Conservation (phyloP, 73 alveolate genomes). For the Symbiodinium pilosum region DNA sequence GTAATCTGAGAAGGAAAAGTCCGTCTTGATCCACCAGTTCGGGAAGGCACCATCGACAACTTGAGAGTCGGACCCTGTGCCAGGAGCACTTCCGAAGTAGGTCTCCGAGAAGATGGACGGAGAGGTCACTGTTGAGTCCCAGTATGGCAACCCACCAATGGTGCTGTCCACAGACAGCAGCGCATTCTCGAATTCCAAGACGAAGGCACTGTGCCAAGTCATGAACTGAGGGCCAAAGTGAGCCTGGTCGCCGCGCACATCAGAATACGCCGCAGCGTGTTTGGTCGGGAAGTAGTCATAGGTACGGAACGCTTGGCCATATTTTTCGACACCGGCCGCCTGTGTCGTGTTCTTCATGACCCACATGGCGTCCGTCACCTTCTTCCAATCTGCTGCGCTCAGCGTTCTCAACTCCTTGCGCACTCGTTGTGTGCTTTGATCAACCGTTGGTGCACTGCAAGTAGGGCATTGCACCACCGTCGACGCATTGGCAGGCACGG, state of each 20-base stretch:
- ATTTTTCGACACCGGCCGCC: slow-evolving; percentile 17
- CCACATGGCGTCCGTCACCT: slow-evolving; percentile 29
- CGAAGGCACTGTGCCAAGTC: slow-evolving; percentile 49
- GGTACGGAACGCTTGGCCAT: slow-evolving; percentile 49
- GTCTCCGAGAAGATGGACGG: slow-evolving; percentile 47
- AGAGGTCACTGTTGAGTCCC: slow-evolving; percentile 24
- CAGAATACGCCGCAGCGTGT: slow-evolving; percentile 31
- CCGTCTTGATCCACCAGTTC: background rate
- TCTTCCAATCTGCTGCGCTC: slow-evolving; percentile 23
- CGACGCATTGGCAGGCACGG: slow-evolving; percentile 31
- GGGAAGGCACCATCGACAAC: slow-evolving; percentile 20
- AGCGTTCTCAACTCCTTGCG: slow-evolving; percentile 38
- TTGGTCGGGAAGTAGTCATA: slow-evolving; percentile 40
- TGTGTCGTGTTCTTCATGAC: slow-evolving; percentile 26
- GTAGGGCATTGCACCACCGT: slow-evolving; percentile 34
- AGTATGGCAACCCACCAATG: slow-evolving; percentile 25
- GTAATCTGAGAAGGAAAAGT: slow-evolving; percentile 22
- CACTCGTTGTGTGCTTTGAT: slow-evolving; percentile 20
- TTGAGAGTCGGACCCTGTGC: slow-evolving; percentile 4
- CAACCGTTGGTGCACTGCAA: slow-evolving; percentile 29
- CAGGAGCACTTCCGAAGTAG: slow-evolving; percentile 50
- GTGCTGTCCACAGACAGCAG: slow-evolving; percentile 6
- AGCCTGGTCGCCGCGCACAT: slow-evolving; percentile 42
- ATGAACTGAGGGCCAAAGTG: slow-evolving; percentile 42
- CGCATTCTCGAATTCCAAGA: slow-evolving; percentile 58